Evolutionary conservation across 2,329 filamentous ascomycete genomes (phyloP), one percentile per base, ranked within the genome.

Genomic region (Diaporthe amygdali): DNA sequence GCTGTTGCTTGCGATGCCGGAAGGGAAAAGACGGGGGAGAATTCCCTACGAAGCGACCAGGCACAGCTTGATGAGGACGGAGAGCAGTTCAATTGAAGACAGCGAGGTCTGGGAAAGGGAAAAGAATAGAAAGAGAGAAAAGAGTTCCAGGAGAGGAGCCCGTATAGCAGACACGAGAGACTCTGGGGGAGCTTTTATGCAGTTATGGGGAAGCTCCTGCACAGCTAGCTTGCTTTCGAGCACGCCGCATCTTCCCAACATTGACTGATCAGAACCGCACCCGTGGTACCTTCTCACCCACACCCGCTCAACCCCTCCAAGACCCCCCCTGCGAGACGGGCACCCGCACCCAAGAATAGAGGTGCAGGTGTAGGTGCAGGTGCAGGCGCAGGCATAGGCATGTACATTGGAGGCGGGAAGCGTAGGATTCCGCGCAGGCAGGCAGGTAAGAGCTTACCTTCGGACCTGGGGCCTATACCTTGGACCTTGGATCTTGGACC

Each of bases 331-430:
- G 59, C 59, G 32, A 64, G 34, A 49, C 56, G 14, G 25, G 6
- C 41, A 64, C 59, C n/a, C n/a, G n/a, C n/a, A n/a, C n/a, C n/a
- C 56, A 64, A 37, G 59, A 64, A 64, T 64, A 64, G n/a, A 64
- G 59, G 44, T 64, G 59, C 44, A 46, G 27, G 30, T 46, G 55
- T 39, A 17, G 59, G 59, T 39, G 52, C 51, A 22, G 51, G 51
- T n/a, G 27, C 51, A 54, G 54, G 54, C 17, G 59, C 59, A 63
- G 59, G 59, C 39, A 63, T 46, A 27, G 34, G 59, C 59, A 47
- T 63, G 59, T 27, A 32, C n/a, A n/a, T n/a, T n/a, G 56, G 6
- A 27, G 41, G n/a, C 47, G 47, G 55, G 56, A 46, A 49, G 59
- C 34, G 41, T 44, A 64, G 59, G 41, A 64, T 37, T 49, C 27